Percentiles rank a stretch among this genome's conserved stretches.
Evolutionary conservation across 306 rosid species (phyloP).

Genomic region (Trichosanthes cucumerina): DNA sequence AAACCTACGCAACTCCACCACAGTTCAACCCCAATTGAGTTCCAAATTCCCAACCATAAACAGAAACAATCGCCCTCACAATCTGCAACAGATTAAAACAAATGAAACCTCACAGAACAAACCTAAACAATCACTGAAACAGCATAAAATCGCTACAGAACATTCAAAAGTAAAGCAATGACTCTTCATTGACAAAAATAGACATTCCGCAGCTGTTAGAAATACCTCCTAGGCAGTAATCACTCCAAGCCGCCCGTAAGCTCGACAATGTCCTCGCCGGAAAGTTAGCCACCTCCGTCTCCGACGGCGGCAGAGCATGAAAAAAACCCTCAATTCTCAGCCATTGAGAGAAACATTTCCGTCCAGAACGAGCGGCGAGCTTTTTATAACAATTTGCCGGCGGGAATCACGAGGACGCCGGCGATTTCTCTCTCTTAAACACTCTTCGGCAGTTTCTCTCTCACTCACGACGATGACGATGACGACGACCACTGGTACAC

Average conservation of each 20-base stretch:
- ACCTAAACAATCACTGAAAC: not conserved
- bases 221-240: not conserved
- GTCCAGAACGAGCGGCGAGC: conserved; percentile 8
- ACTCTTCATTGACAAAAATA: not conserved
- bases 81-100: not conserved
- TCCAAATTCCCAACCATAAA: not conserved
- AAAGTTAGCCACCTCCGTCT: conserved; percentile 4
- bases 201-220: not conserved
- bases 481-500: conserved; percentile 36
- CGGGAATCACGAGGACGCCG: conserved; percentile 64
- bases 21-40: not conserved
- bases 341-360: not conserved
- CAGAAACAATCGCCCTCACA: not conserved
- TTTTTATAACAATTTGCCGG: conserved; percentile 17
- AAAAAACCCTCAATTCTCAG: not conserved
- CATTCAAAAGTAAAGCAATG: not conserved
- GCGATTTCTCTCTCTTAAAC: conserved; percentile 29
- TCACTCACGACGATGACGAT: conserved; percentile 30
- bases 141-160: not conserved
- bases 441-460: conserved; percentile 17
- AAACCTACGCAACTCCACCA: not conserved
- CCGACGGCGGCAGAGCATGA: not conserved
- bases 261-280: conserved; percentile 2
- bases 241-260: not conserved
- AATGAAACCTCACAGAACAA: not conserved